Conservation (phyloP, 352 stramenopile genomes). For the Phytophthora litchii region DNA sequence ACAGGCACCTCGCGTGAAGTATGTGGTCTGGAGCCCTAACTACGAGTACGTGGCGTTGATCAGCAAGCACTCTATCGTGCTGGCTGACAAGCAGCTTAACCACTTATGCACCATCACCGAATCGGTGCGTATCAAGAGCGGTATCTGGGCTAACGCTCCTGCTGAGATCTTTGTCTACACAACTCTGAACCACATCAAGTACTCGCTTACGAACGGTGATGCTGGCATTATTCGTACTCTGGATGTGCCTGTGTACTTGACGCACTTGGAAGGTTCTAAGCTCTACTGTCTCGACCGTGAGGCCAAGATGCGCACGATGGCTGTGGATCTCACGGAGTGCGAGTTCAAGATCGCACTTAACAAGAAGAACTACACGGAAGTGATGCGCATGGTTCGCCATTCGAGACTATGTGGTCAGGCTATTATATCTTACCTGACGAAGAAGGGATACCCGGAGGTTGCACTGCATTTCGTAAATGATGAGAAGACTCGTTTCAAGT, state of each 20-base stretch:
- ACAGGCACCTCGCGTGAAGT: conserved; percentile 97
- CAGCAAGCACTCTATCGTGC: conserved; percentile 97
- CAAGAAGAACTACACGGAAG: conserved; percentile 96
- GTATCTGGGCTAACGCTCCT: conserved; percentile 90
- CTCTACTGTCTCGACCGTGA: conserved; percentile 98
- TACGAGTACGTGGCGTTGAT: conserved; percentile 97
- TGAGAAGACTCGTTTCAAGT: conserved; percentile 97
- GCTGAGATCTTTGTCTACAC: conserved; percentile 98
- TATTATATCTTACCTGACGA: conserved; percentile 99
- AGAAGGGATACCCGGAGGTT: conserved; percentile 99
- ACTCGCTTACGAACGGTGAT: conserved; percentile 93
- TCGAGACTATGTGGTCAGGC: conserved; percentile 96
- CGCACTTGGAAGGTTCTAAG: conserved; percentile 94
- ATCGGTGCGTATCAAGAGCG: conserved; percentile 96
- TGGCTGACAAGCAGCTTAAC: conserved; percentile 98
- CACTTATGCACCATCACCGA: conserved; percentile 97
- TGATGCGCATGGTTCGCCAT: conserved; percentile 99
- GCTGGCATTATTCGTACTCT: conserved; percentile 98
- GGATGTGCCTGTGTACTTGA: conserved; percentile 98
- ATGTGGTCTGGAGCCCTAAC: conserved; percentile 97
- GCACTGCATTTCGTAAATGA: conserved; percentile 99
- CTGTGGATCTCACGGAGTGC: conserved; percentile 98
- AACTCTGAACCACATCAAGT: conserved; percentile 96
- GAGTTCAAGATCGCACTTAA: conserved; percentile 98
- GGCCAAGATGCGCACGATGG: conserved; percentile 95